Conservation (phyloP, 768 basidiomycete species). For the Trametes cubensis region DNA sequence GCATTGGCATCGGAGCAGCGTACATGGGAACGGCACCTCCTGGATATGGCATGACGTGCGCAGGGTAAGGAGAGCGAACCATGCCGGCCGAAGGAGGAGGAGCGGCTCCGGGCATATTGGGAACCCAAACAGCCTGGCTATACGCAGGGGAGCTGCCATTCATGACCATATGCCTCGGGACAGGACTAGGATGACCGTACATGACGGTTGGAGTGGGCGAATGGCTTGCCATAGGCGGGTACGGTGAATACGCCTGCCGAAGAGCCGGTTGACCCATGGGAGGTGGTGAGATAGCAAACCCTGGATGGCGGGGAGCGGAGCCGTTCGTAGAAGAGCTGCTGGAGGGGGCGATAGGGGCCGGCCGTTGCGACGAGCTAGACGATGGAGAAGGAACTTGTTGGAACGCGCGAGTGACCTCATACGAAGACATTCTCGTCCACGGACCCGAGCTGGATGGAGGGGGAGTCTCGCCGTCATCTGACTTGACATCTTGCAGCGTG, state of each 20-base stretch:
- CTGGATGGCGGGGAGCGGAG: conserved; percentile 23
- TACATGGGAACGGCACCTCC: conserved; percentile 52
- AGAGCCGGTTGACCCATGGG: conserved; percentile 48
- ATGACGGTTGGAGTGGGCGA: conserved; percentile 69
- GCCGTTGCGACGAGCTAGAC: conserved; percentile 46
- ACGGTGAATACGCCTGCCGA: conserved; percentile 59
- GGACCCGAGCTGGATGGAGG: conserved; percentile 59
- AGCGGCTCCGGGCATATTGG: conserved; percentile 45
- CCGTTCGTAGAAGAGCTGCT: conserved; percentile 19
- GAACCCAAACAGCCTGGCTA: conserved; percentile 68
- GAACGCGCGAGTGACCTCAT: conserved; percentile 85
- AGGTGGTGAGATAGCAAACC: conserved; percentile 33
- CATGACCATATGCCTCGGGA: conserved; percentile 60
- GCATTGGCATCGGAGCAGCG: conserved; percentile 48
- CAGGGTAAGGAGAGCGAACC: conserved; percentile 69
- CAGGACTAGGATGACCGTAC: conserved; percentile 68
- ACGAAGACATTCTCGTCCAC: conserved; percentile 75
- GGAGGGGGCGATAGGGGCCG: conserved; percentile 34
- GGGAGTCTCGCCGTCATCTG: conserved; percentile 82
- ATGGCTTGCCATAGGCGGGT: conserved; percentile 75
- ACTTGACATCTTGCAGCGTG: conserved; percentile 83
- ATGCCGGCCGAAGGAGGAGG: conserved; percentile 52
- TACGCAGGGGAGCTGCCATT: conserved; percentile 67
- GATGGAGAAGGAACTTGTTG: conserved; percentile 78
- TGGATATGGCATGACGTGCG: conserved; percentile 68